phyloP scores from a whole-genome alignment of 2,329 filamentous ascomycete genomes.

The Penicillium brasilianum region DNA sequence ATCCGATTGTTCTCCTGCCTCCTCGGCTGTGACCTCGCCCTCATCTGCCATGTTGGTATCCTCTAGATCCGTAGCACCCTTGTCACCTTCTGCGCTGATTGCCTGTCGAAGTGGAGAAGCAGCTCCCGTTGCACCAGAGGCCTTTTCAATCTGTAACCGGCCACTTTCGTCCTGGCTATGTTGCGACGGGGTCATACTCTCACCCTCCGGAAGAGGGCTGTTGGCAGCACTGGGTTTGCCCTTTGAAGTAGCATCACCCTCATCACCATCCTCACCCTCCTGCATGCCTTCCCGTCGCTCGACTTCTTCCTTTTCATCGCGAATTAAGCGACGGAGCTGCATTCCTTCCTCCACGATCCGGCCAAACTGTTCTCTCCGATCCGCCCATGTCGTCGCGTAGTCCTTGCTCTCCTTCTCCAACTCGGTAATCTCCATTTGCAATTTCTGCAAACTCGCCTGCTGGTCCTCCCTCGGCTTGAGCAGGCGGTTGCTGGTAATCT shows the following conservation, averaged over 20 bases:
- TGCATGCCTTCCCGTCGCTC: constrained; percentile 83
- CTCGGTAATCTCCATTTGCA: constrained; percentile 86
- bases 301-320: constrained; percentile 94
- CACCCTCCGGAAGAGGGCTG: constrained; percentile 57
- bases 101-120: constrained; percentile 47
- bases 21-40: constrained; percentile 46
- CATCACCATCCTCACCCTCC: constrained; percentile 63
- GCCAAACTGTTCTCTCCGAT: constrained; percentile 84
- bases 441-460: constrained; percentile 73
- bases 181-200: constrained; percentile 46
- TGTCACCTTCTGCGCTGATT: constrained; percentile 46
- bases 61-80: constrained; percentile 50
- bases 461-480: constrained; percentile 86
- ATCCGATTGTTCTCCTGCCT: constrained; percentile 43
- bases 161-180: constrained; percentile 40
- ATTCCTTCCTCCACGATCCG: constrained; percentile 90
- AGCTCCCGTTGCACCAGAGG: constrained; percentile 35
- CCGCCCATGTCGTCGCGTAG: constrained; percentile 81
- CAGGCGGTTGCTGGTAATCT: constrained; percentile 80
- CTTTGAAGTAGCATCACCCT: constrained; percentile 56
- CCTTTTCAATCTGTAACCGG: constrained; percentile 41
- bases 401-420: constrained; percentile 82
- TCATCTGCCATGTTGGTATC: constrained; percentile 66
- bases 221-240: constrained; percentile 55
- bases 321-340: constrained; percentile 80